Base-by-base conservation (phyloP, 768 basidiomycete species). In the Lactarius indigo region DNA sequence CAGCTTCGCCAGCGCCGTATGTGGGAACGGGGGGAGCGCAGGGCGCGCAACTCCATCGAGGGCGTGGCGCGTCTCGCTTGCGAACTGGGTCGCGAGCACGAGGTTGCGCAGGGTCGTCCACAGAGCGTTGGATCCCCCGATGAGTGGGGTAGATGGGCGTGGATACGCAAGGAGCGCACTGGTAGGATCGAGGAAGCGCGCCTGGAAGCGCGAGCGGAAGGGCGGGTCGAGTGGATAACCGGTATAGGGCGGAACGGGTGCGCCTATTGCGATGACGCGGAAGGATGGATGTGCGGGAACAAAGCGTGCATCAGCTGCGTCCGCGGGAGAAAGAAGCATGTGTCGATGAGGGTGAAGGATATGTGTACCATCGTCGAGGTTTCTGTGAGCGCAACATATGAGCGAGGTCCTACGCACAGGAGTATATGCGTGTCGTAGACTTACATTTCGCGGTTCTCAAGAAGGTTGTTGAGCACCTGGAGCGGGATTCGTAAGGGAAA, bases 381-480 rank as follows among this genome's bases (percentile, higher is more conserved):
- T 88, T 82, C 85, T 87, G 65, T 18, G 50, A 20, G 20, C 4
- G 35, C 13, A 6, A 10, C 1, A 44, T 61, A 2, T n/a, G 62
- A 63, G 26, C 15, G 57, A 6, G 59, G 31, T 23, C 30, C 37
- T 42, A 33, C n/a, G 23, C 23, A 23, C 44, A 64, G 44, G 18
- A 20, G 26, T n/a, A n/a, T n/a, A 10, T 13, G 17, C n/a, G 30
- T 33, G 8, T 39, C 31, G 6, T 41, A 31, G 7, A 63, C 77
- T 56, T 71, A 85, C 85, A 89, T 86, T 76, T 89, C 87, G n/a
- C 87, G 78, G 73, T 88, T 88, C 75, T 89, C 87, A 52, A 89
- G 72, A 5, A 89, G 77, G 73, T 88, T 89, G 70, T 88, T 88
- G 6, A 89, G 78, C 18, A 88, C 66, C 76, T 75, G 50, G 10